phyloP scores from a whole-genome alignment of 1,284 basidiomycete species.

The Ustilago nuda region DNA sequence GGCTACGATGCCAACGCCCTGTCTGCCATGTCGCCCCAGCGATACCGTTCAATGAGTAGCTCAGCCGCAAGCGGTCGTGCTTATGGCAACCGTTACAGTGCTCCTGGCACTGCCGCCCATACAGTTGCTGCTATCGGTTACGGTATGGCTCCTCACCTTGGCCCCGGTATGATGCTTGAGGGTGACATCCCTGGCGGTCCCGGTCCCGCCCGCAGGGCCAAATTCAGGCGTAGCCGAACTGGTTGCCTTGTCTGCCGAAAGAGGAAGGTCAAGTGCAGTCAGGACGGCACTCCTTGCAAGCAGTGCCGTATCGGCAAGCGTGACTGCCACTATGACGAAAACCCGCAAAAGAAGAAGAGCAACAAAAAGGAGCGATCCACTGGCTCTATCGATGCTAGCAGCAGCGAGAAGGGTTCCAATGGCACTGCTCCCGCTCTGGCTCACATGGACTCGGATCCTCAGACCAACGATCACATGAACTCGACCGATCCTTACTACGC shows the following conservation, averaged over 20 bases:
- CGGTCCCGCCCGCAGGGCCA: conserved; percentile 54
- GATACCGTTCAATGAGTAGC: conserved; percentile 55
- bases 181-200: conserved; percentile 49
- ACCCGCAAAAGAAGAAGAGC: conserved; percentile 56
- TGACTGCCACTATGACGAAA: conserved; percentile 63
- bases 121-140: conserved; percentile 49
- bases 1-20: conserved; percentile 43
- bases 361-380: conserved; percentile 42
- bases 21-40: conserved; percentile 47
- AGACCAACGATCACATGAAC: conserved; percentile 17
- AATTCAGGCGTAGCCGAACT: conserved; percentile 62
- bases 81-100: conserved; percentile 41
- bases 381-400: conserved; percentile 39
- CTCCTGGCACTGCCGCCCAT: conserved; percentile 45
- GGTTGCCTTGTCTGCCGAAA: conserved; percentile 65
- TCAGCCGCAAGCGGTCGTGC: conserved; percentile 50
- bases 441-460: conserved; percentile 25
- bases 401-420: conserved; percentile 48
- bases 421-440: conserved; percentile 24
- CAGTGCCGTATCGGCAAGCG: conserved; percentile 64
- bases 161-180: conserved; percentile 46
- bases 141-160: conserved; percentile 48
- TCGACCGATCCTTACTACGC: conserved; percentile 43
- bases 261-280: conserved; percentile 64
- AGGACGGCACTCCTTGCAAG: conserved; percentile 65